Conservation (phyloP, 2,329 filamentous ascomycete species). For the Clonostachys rhizophaga region DNA sequence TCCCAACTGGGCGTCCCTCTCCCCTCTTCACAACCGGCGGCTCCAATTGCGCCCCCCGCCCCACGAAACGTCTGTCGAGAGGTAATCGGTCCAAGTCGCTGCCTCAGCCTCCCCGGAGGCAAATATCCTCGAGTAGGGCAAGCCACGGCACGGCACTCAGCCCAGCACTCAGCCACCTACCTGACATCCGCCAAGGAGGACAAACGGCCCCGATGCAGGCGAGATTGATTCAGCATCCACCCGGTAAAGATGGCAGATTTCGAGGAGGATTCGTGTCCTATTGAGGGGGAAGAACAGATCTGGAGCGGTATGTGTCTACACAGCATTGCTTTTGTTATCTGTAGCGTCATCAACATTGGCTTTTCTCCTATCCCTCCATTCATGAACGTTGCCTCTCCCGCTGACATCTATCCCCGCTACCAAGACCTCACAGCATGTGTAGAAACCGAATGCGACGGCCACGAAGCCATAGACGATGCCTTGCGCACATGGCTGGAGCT, state of each 20-base stretch:
- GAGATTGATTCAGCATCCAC: slow-evolving; percentile 14
- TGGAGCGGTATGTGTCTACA: slow-evolving; percentile 65
- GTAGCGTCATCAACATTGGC: too few species aligned
- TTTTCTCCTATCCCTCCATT: too few species aligned
- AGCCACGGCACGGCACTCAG: too few species aligned
- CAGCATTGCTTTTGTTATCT: not conserved
- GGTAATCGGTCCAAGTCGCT: too few species aligned
- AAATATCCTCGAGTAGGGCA: too few species aligned
- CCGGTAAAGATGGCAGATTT: slow-evolving; percentile 51
- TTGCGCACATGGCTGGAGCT: slow-evolving; percentile 81
- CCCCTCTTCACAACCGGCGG: too few species aligned
- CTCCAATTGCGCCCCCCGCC: too few species aligned
- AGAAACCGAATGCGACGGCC: slow-evolving; percentile 38
- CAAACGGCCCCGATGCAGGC: slow-evolving; percentile 26
- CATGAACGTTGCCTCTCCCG: not conserved
- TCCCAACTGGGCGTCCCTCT: too few species aligned
- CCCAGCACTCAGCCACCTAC: too few species aligned
- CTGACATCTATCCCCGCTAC: not conserved
- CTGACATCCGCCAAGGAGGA: not conserved
- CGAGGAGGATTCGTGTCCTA: slow-evolving; percentile 55
- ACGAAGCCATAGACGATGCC: slow-evolving; percentile 72
- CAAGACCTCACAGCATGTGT: slow-evolving; percentile 44
- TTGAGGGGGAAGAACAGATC: slow-evolving; percentile 81
- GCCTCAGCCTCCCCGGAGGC: too few species aligned
- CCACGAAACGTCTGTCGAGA: too few species aligned